Evolutionary conservation across 139 green algal species (phyloP).

Genomic region (Chlamydomonas incerta): DNA sequence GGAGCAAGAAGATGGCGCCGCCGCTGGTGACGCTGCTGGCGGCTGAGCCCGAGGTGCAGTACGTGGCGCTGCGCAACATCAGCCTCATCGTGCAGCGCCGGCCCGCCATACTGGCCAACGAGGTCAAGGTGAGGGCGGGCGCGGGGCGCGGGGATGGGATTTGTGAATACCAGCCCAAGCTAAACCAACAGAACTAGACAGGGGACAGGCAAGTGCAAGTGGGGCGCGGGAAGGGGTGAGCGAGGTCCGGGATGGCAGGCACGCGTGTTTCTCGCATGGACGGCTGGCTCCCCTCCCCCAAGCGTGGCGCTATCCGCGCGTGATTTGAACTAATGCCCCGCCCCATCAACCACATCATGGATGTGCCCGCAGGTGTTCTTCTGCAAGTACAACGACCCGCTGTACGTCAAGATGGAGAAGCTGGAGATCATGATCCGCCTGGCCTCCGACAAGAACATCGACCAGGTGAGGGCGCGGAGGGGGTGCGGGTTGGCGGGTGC

Average conservation of each 20-base stretch:
- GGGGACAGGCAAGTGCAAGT: too few relatives aligned
- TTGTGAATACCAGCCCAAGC: too few relatives aligned
- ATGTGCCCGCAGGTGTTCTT: conserved; percentile 97
- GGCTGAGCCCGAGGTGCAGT: conserved; percentile 90
- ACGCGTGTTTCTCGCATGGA: too few relatives aligned
- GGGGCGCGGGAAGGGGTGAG: too few relatives aligned
- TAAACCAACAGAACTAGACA: too few relatives aligned
- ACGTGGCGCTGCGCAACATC: conserved; percentile 98
- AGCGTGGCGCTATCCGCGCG: too few relatives aligned
- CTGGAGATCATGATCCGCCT: conserved; percentile 98
- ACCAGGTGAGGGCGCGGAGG: conserved; percentile 75
- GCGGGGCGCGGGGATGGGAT: too few relatives aligned
- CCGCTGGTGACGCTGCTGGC: conserved; percentile 97
- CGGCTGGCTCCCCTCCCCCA: too few relatives aligned
- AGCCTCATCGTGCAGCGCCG: conserved; percentile 93
- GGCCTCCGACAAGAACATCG: conserved; percentile 91
- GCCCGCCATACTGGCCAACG: conserved; percentile 84
- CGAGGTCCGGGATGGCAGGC: too few relatives aligned
- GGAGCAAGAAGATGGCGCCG: conserved; percentile 95
- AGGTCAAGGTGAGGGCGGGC: conserved; percentile 90
- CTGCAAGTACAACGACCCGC: conserved; percentile 99
- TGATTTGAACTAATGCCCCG: too few relatives aligned
- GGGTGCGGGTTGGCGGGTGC: not conserved
- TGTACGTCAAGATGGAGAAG: conserved; percentile 99
- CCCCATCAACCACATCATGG: too few relatives aligned